A percentile compares a stretch with the other conserved stretches of the same genome.
phyloP scores from a whole-genome alignment of 306 rosid genomes.

The Spatholobus suberectus region DNA sequence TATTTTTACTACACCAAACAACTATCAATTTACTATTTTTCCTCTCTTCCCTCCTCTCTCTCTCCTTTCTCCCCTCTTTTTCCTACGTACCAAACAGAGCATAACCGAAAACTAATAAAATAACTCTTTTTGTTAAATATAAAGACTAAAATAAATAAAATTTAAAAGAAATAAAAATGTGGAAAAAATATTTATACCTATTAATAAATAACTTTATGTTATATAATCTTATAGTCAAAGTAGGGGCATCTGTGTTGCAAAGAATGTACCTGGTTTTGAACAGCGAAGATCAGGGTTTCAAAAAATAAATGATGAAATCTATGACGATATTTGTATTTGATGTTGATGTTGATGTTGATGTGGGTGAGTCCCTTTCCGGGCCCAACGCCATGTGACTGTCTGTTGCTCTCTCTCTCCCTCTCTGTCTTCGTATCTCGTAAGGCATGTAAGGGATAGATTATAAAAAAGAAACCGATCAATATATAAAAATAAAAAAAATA shows the following conservation, averaged over 20 bases:
- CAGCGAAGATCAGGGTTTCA: slow-evolving; percentile 48
- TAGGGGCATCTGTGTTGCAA: slow-evolving; percentile 18
- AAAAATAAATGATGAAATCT: slow-evolving; percentile 63
- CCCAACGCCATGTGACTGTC: slow-evolving; percentile 51
- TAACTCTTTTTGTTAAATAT: too few relatives aligned
- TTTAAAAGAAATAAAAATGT: too few relatives aligned
- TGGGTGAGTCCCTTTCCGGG: slow-evolving; percentile 59
- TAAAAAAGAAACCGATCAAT: neutral
- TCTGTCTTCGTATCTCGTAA: slow-evolving; percentile 10
- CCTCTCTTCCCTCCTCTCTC: too few relatives aligned
- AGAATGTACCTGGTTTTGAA: neutral
- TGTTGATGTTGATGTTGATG: slow-evolving; percentile 53
- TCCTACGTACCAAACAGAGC: too few relatives aligned
- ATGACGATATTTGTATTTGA: slow-evolving; percentile 43
- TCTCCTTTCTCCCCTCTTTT: too few relatives aligned
- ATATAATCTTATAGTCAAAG: neutral
- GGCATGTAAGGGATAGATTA: neutral
- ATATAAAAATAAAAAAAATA: too few relatives aligned
- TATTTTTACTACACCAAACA: too few relatives aligned
- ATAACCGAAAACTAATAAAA: too few relatives aligned
- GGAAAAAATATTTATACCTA: too few relatives aligned
- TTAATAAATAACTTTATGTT: too few relatives aligned
- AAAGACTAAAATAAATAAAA: too few relatives aligned
- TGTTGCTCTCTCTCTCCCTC: slow-evolving; percentile 41
- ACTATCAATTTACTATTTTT: too few relatives aligned